A percentile compares a stretch with the other conserved stretches of the same genome.
phyloP scores from a whole-genome alignment of 768 basidiomycete species.

The Lactarius indigo region DNA sequence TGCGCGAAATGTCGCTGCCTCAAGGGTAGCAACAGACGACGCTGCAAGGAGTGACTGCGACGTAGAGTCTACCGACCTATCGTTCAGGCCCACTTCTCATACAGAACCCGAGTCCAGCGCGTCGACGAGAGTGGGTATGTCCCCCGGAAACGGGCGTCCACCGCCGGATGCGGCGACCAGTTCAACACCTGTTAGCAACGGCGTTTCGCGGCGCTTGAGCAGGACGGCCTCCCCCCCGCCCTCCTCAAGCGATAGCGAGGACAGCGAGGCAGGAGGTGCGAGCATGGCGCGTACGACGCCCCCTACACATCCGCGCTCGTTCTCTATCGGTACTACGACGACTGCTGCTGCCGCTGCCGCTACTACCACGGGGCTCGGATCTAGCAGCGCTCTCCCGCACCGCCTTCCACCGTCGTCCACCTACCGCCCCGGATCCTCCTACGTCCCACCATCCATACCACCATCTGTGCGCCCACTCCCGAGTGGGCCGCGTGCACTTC shows the following conservation, averaged over 20 bases:
- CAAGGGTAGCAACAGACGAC: background rate
- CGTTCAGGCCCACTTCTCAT: background rate
- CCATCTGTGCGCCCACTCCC: slow-evolving; percentile 23
- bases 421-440: slow-evolving; percentile 20
- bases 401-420: slow-evolving; percentile 23
- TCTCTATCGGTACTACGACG: background rate
- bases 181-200: slow-evolving; percentile 4
- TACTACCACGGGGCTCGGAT: background rate
- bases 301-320: slow-evolving; percentile 26
- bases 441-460: slow-evolving; percentile 20
- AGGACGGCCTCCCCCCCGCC: slow-evolving; percentile 20
- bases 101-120: background rate
- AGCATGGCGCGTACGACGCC: background rate
- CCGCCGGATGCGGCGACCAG: background rate
- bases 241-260: slow-evolving; percentile 17
- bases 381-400: slow-evolving; percentile 1
- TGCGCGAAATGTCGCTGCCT: background rate
- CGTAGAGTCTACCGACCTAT: background rate
- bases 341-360: background rate
- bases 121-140: background rate
- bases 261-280: slow-evolving; percentile 18
- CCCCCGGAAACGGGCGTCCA: background rate
- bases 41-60: background rate
- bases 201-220: slow-evolving; percentile 5
- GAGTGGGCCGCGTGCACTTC: slow-evolving; percentile 25